Evolutionary conservation across 305 asterid genomes (phyloP).

Genomic region (Plantago coronopus): DNA sequence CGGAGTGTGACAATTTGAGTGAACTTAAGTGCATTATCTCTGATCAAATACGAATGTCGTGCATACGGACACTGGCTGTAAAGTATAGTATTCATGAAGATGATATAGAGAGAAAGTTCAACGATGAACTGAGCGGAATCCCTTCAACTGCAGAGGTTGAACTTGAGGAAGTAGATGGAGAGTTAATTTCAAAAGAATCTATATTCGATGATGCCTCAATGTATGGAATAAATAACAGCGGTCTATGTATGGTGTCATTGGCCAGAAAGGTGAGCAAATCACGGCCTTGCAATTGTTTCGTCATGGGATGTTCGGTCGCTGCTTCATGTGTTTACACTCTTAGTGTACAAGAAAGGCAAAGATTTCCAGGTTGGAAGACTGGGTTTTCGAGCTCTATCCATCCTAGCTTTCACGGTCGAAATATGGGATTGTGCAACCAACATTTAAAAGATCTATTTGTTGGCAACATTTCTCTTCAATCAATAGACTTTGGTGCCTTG

Average conservation of each 20-base stretch:
- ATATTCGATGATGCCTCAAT: slow-evolving; percentile 38
- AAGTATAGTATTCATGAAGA: slow-evolving; percentile 69
- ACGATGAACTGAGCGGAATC: slow-evolving; percentile 56
- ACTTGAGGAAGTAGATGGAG: slow-evolving; percentile 43
- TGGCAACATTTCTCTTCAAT: slow-evolving; percentile 48
- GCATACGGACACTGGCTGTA: slow-evolving; percentile 64
- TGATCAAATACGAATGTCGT: slow-evolving; percentile 62
- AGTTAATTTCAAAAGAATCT: slow-evolving; percentile 27
- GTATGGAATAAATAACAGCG: slow-evolving; percentile 60
- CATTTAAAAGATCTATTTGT: slow-evolving; percentile 55
- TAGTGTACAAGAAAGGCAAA: slow-evolving; percentile 84
- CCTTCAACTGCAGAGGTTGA: slow-evolving; percentile 62
- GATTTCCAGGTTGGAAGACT: slow-evolving; percentile 88
- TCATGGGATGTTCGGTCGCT: slow-evolving; percentile 51
- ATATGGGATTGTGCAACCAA: slow-evolving; percentile 70
- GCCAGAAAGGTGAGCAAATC: slow-evolving; percentile 65
- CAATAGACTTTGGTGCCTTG: slow-evolving; percentile 55
- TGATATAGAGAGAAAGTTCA: slow-evolving; percentile 69
- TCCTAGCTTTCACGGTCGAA: slow-evolving; percentile 68
- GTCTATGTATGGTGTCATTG: slow-evolving; percentile 58
- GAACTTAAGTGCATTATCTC: slow-evolving; percentile 62
- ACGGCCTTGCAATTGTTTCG: slow-evolving; percentile 71
- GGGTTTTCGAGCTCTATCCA: slow-evolving; percentile 73
- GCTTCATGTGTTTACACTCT: slow-evolving; percentile 66
- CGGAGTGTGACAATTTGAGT: slow-evolving; percentile 50